Conservation (phyloP, 2,329 filamentous ascomycete genomes). For the Trichoderma sp. region DNA sequence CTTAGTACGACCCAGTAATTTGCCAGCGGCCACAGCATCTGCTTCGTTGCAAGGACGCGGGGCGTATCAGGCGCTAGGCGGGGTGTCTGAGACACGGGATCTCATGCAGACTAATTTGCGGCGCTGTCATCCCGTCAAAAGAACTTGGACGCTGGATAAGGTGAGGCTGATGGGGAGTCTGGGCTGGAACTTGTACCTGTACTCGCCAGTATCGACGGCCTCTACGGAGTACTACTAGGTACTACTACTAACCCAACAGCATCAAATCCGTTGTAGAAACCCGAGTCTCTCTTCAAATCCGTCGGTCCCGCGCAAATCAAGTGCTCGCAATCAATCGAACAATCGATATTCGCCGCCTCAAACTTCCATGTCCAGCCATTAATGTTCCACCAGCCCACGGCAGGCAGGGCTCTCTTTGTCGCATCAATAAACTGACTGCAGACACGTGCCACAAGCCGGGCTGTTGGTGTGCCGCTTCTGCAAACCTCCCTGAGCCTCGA, state of each 20-base stretch:
- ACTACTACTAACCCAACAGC: not conserved
- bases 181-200: not conserved
- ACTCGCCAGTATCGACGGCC: not conserved
- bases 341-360: not conserved
- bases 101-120: not conserved
- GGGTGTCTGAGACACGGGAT: not conserved
- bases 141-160: not conserved
- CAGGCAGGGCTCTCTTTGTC: not conserved
- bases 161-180: not conserved
- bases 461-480: conserved; percentile 2
- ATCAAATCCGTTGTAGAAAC: not conserved
- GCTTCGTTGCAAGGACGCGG: not conserved
- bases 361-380: not conserved
- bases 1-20: not conserved
- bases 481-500: not conserved
- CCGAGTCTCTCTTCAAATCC: not conserved
- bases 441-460: conserved; percentile 7
- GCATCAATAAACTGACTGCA: not conserved
- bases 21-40: too few species aligned
- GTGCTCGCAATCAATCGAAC: not conserved
- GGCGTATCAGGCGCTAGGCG: not conserved
- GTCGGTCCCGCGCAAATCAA: not conserved
- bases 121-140: not conserved
- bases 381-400: not conserved
- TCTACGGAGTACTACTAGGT: too few species aligned